phyloP scores from a whole-genome alignment of 2,329 filamentous ascomycete genomes.

The Chalaropsis thielavioides region DNA sequence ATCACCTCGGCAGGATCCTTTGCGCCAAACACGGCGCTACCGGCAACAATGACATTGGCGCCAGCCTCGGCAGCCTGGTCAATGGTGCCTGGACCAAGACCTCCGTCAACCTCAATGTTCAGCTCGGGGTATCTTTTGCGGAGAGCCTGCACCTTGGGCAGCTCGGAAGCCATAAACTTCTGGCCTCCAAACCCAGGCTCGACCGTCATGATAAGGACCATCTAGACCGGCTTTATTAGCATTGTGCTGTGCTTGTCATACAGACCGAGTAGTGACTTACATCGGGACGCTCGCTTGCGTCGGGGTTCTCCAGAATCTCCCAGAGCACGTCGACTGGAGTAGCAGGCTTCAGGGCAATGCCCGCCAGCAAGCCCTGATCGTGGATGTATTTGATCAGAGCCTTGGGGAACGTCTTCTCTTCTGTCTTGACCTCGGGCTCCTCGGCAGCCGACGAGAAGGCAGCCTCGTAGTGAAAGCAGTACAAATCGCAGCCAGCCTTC shows the following conservation, averaged over 20 bases:
- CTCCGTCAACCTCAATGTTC: conserved; percentile 96
- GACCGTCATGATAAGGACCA: conserved; percentile 98
- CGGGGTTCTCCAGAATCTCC: conserved; percentile 64
- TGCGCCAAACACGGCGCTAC: conserved; percentile 89
- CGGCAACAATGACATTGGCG: conserved; percentile 95
- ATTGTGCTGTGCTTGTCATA: not conserved
- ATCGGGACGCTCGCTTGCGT: conserved; percentile 69
- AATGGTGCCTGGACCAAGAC: conserved; percentile 74
- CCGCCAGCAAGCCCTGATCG: conserved; percentile 71
- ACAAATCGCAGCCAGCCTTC: conserved; percentile 88
- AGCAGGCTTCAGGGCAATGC: conserved; percentile 88
- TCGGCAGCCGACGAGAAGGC: conserved; percentile 79
- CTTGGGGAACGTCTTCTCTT: conserved; percentile 62
- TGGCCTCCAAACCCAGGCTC: conserved; percentile 95
- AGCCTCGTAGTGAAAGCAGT: conserved; percentile 99
- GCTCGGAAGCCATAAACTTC: conserved; percentile 93
- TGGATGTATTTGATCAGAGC: conserved; percentile 87
- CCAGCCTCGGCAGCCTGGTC: conserved; percentile 89
- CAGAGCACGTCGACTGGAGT: conserved; percentile 85
- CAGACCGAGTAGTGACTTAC: conserved; percentile 40
- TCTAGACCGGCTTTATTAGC: conserved; percentile 38
- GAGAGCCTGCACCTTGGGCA: conserved; percentile 82
- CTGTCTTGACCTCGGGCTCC: conserved; percentile 53
- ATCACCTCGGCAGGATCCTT: conserved; percentile 81
- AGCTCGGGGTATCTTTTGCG: conserved; percentile 74